phyloP scores from a whole-genome alignment of 192 early-diverging fungal species.

The Chytriomyces confervae region DNA sequence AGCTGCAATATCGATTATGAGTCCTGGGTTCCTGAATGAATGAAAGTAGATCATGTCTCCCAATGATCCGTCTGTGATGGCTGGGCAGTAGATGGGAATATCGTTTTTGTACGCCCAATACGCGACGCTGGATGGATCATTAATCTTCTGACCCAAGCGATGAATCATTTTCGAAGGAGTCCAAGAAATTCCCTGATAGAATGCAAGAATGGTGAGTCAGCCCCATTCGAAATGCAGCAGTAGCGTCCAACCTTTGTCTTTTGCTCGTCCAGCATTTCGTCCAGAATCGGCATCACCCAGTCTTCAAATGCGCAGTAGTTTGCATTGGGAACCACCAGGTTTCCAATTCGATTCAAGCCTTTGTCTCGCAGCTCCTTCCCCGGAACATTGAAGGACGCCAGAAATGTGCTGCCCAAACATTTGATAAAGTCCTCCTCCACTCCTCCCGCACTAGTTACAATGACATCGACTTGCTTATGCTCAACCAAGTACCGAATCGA shows the following conservation, averaged over 20 bases:
- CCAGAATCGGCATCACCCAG: constrained; percentile 95
- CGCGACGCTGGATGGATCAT: constrained; percentile 88
- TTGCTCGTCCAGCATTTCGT: constrained; percentile 92
- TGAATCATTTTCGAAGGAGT: constrained; percentile 92
- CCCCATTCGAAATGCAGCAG: background rate
- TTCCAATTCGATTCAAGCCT: constrained; percentile 96
- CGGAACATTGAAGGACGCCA: constrained; percentile 78
- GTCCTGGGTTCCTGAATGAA: constrained; percentile 91
- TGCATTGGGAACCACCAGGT: constrained; percentile 96
- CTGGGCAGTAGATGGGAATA: constrained; percentile 97
- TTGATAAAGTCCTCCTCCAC: constrained; percentile 99
- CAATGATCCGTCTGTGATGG: constrained; percentile 94
- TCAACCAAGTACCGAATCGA: constrained; percentile 88
- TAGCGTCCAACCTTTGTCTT: constrained; percentile 62
- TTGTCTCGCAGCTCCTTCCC: constrained; percentile 82
- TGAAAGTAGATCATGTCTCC: constrained; percentile 99
- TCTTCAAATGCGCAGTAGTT: constrained; percentile 98
- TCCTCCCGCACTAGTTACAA: constrained; percentile 94
- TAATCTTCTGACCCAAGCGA: constrained; percentile 87
- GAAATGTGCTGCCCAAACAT: constrained; percentile 86
- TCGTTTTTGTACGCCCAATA: constrained; percentile 98
- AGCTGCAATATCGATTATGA: constrained; percentile 89
- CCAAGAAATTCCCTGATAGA: constrained; percentile 71
- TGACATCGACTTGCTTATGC: constrained; percentile 77
- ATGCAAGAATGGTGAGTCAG: background rate